Evolutionary conservation across 169 alveolate genomes (phyloP).

Genomic region (Cryptosporidium andersoni): DNA sequence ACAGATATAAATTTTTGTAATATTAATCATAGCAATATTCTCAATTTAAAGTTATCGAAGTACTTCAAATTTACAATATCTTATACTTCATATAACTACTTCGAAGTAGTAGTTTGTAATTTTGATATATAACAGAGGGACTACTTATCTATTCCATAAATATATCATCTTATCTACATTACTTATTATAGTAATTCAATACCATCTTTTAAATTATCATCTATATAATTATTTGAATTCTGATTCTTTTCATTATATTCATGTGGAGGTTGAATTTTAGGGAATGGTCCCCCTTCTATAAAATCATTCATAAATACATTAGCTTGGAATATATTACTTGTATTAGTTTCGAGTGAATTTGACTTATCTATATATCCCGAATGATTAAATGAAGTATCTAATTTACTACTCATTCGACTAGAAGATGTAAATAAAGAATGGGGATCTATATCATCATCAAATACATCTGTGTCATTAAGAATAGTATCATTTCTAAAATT

Average conservation of each 20-base stretch:
- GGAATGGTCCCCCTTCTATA: slow-evolving; percentile 6
- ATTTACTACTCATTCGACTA: neutral
- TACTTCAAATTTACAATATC: no score
- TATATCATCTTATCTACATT: no score
- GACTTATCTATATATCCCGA: slow-evolving; percentile 5
- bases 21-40: no score
- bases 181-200: slow-evolving; percentile 19
- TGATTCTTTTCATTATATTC: neutral
- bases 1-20: no score
- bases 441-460: slow-evolving; percentile 61
- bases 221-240: neutral
- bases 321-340: neutral
- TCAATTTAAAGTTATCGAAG: no score
- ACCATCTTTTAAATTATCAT: slow-evolving; percentile 24
- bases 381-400: slow-evolving; percentile 2
- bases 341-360: slow-evolving; percentile 20
- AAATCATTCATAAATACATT: neutral
- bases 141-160: no score
- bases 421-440: slow-evolving; percentile 29
- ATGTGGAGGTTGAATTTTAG: slow-evolving; percentile 59
- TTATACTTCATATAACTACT: no score
- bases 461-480: slow-evolving; percentile 50
- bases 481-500: slow-evolving; percentile 15
- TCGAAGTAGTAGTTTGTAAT: no score
- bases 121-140: no score